Conservation (phyloP, 495 filamentous ascomycete species). For the Xylaria castorea region DNA sequence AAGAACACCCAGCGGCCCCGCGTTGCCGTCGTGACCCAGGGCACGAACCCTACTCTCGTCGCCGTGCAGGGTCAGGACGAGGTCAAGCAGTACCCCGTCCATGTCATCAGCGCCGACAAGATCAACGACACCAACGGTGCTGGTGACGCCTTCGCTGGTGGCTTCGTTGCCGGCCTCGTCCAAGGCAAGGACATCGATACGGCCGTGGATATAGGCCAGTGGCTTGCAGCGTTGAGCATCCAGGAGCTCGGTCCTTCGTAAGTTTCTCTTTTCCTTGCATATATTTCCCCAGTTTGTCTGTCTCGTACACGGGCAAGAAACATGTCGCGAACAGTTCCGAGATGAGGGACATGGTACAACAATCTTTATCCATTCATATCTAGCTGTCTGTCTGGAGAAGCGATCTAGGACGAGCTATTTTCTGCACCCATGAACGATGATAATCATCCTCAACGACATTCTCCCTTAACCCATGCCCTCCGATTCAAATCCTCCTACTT, state of each 20-base stretch:
- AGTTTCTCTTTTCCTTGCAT: conserved; percentile 45
- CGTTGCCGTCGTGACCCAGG: conserved; percentile 91
- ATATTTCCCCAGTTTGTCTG: background rate
- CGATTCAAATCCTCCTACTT: background rate
- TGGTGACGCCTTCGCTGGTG: conserved; percentile 96
- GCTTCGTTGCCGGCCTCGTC: conserved; percentile 88
- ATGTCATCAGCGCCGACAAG: conserved; percentile 70
- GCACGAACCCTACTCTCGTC: conserved; percentile 85
- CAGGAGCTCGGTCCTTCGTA: conserved; percentile 96
- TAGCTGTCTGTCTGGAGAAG: conserved; percentile 27
- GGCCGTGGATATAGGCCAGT: conserved; percentile 87
- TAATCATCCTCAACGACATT: conserved; percentile 3
- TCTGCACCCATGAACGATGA: conserved; percentile 1
- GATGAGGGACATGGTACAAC: conserved; percentile 1
- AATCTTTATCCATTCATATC: conserved; percentile 17
- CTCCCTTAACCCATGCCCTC: background rate
- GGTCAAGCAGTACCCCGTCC: conserved; percentile 80
- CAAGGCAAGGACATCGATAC: conserved; percentile 78
- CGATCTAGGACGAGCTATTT: conserved; percentile 7
- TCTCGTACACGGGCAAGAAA: background rate
- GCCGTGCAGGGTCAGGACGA: conserved; percentile 73
- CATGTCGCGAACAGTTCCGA: background rate
- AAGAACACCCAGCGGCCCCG: conserved; percentile 79
- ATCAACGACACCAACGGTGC: conserved; percentile 97
- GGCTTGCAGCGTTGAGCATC: conserved; percentile 91